phyloP scores from a whole-genome alignment of 345 rosid genomes.

The Aurinia saxatilis region DNA sequence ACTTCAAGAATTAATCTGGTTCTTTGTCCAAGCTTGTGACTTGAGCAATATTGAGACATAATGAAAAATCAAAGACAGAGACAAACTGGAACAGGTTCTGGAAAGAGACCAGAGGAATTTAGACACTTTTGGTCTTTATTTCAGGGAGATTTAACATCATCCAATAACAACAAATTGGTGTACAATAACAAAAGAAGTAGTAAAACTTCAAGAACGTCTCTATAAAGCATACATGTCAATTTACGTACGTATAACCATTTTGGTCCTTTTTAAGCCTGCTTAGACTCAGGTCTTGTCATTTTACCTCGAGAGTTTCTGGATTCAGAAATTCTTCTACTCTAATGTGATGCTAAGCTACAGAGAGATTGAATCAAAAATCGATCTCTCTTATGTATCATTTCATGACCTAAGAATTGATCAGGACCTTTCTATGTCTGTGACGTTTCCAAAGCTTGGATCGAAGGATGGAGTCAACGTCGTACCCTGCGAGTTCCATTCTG shows the following conservation, averaged over 20 bases:
- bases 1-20: neutral
- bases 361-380: constrained; percentile 1
- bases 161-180: constrained; percentile 22
- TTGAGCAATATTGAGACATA: no score
- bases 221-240: constrained; percentile 15
- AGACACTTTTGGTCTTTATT: constrained; percentile 14
- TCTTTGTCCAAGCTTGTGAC: neutral
- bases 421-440: constrained; percentile 10
- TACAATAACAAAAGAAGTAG: constrained; percentile 1
- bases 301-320: neutral
- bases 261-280: neutral
- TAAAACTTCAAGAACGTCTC: constrained; percentile 10
- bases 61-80: no score
- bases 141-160: constrained; percentile 8
- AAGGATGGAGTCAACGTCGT: constrained; percentile 46
- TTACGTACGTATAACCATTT: constrained; percentile 17
- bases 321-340: constrained; percentile 12
- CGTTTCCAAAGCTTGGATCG: constrained; percentile 21
- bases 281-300: neutral
- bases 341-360: constrained; percentile 1
- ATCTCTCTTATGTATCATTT: neutral
- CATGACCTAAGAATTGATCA: constrained; percentile 3
- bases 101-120: neutral
- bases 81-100: no score
- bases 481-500: constrained; percentile 58